These are phyloP conservation scores for Trichophyton simii DNA, from an alignment of 2,329 filamentous ascomycete genomes.

Conservation along the genomic window DNA sequence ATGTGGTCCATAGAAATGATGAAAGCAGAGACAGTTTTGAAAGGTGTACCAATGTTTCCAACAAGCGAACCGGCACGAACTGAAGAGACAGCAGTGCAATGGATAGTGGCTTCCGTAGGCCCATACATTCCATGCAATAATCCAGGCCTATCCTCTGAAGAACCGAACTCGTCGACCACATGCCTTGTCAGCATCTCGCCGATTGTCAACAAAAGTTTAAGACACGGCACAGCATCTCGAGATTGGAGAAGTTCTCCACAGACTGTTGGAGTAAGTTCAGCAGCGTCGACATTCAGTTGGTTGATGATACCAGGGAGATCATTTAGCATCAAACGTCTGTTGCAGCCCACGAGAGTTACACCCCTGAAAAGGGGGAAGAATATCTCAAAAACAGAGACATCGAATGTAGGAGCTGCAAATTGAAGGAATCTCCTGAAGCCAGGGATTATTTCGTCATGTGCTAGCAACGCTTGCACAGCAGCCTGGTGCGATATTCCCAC, in stretches of 20 bases:
- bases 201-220: slow-evolving; percentile 69
- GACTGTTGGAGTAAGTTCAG: slow-evolving; percentile 80
- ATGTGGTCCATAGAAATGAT: slow-evolving; percentile 42
- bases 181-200: slow-evolving; percentile 79
- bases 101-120: slow-evolving; percentile 81
- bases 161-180: slow-evolving; percentile 70
- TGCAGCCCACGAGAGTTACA: slow-evolving; percentile 58
- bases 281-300: slow-evolving; percentile 60
- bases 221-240: slow-evolving; percentile 52
- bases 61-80: slow-evolving; percentile 47
- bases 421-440: slow-evolving; percentile 69
- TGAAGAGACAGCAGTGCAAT: slow-evolving; percentile 63
- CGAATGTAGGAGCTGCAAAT: slow-evolving; percentile 84
- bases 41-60: slow-evolving; percentile 61
- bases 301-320: slow-evolving; percentile 59
- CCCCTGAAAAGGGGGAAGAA: slow-evolving; percentile 75
- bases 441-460: slow-evolving; percentile 68
- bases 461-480: slow-evolving; percentile 67
- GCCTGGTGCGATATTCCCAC: slow-evolving; percentile 70
- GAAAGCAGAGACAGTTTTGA: slow-evolving; percentile 71
- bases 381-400: slow-evolving; percentile 89
- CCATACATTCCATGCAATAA: slow-evolving; percentile 91
- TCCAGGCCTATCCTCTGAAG: slow-evolving; percentile 38
- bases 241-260: slow-evolving; percentile 61
- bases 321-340: slow-evolving; percentile 57